These are phyloP conservation scores for Parascedosporium putredinis DNA, from an alignment of 2,329 filamentous ascomycete genomes.

Conservation along the genomic window DNA sequence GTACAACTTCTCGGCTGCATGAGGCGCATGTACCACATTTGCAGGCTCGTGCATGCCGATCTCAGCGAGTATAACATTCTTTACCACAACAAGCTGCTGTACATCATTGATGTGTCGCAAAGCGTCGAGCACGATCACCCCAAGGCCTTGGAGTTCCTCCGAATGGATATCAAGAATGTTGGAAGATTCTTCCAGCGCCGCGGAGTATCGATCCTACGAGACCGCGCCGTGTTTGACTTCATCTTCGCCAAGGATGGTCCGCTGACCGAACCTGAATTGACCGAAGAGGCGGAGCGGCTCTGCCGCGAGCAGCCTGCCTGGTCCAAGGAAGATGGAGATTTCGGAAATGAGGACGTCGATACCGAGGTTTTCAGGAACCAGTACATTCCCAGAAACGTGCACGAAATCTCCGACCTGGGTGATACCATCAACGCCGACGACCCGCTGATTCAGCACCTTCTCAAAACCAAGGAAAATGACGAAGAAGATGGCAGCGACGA, in stretches of 20 bases:
- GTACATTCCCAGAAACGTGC: conserved; percentile 90
- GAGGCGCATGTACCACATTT: conserved; percentile 87
- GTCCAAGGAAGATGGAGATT: conserved; percentile 37
- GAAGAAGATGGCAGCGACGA: conserved; percentile 26
- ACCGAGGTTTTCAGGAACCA: conserved; percentile 91
- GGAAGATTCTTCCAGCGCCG: conserved; percentile 85
- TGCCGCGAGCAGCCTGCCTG: conserved; percentile 45
- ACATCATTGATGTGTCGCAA: conserved; percentile 96
- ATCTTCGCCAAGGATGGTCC: conserved; percentile 55
- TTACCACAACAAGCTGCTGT: conserved; percentile 72
- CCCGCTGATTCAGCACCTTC: conserved; percentile 30
- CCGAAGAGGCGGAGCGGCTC: conserved; percentile 53
- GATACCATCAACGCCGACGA: conserved; percentile 68
- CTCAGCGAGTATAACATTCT: conserved; percentile 96
- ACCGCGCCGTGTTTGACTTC: conserved; percentile 76
- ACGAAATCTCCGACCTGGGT: conserved; percentile 77
- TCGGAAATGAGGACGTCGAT: conserved; percentile 60
- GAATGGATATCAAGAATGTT: conserved; percentile 98
- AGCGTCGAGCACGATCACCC: conserved; percentile 96
- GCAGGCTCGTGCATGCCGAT: conserved; percentile 88
- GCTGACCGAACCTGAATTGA: conserved; percentile 51
- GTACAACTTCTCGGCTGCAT: conserved; percentile 77
- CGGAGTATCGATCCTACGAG: conserved; percentile 69
- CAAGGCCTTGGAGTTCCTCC: conserved; percentile 79
- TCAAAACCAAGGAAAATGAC: conserved; percentile 59